Conservation (phyloP, 73 alveolate species). For the Paramecium primaurelia region DNA sequence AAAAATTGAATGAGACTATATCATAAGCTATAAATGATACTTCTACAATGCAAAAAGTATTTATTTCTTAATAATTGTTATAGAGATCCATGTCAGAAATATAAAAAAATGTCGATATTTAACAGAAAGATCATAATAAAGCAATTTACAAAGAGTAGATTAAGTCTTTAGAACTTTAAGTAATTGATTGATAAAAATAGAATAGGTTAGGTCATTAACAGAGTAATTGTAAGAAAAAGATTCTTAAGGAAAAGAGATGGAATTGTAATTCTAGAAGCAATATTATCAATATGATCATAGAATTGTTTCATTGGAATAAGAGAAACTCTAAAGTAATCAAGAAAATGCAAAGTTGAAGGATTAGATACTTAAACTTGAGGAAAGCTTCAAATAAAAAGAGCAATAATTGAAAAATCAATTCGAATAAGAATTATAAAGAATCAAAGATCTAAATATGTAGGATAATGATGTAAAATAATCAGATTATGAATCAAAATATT, state of each 20-base stretch:
- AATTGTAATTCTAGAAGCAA: constrained; percentile 19
- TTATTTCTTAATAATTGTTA: neutral
- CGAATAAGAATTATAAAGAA: neutral
- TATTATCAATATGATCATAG: constrained; percentile 32
- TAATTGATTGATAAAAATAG: neutral
- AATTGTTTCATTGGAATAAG: neutral
- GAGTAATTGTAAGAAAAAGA: neutral
- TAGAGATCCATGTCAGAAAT: neutral
- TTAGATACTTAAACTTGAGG: neutral
- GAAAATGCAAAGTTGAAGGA: neutral
- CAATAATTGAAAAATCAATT: neutral
- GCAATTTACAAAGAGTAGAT: neutral
- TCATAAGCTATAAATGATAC: neutral
- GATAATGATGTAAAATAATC: neutral
- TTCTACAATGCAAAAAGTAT: neutral
- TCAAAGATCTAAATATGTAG: neutral
- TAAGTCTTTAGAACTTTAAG: neutral
- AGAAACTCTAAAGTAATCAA: neutral
- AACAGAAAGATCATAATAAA: constrained; percentile 13
- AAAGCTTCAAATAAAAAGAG: neutral
- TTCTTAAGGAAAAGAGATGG: neutral
- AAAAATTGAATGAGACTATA: constrained; percentile 10
- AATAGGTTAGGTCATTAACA: neutral
- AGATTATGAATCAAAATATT: constrained; percentile 26
- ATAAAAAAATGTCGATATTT: neutral